Evolutionary conservation across 2,329 filamentous ascomycete species (phyloP).

Genomic region (Claviceps sp.): DNA sequence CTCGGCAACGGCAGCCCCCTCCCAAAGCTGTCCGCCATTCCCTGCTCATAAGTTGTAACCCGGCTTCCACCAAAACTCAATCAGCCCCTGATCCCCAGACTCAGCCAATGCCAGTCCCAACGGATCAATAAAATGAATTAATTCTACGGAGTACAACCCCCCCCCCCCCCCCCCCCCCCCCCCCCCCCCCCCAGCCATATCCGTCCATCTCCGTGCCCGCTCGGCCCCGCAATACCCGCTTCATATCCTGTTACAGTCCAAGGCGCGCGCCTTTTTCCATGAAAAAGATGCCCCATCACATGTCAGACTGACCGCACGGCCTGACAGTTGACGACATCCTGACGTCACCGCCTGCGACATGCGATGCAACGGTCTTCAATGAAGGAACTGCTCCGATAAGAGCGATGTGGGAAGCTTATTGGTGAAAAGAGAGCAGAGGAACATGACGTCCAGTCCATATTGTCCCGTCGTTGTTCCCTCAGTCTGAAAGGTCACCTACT

Average conservation of each 20-base stretch:
- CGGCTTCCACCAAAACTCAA: not conserved
- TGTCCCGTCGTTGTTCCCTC: too few relatives aligned
- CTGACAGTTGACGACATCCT: not conserved
- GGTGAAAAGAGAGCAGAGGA: too few relatives aligned
- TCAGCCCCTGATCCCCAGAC: not conserved
- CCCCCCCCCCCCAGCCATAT: not conserved
- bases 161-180: too few relatives aligned
- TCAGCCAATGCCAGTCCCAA: not conserved
- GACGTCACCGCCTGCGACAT: not conserved
- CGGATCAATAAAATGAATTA: not conserved
- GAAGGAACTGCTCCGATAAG: too few relatives aligned
- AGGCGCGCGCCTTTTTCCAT: too few relatives aligned
- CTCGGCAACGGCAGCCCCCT: not conserved
- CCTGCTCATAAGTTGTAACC: not conserved
- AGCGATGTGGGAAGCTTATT: too few relatives aligned
- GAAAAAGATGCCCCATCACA: not conserved
- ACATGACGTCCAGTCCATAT: too few relatives aligned
- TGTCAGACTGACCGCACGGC: not conserved
- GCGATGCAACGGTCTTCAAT: too few relatives aligned
- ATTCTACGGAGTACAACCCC: too few relatives aligned
- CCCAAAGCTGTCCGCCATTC: not conserved
- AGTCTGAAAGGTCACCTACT: too few relatives aligned
- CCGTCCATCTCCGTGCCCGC: not conserved
- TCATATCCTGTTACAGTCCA: too few relatives aligned
- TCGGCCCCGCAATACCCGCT: not conserved